Base-by-base conservation (phyloP, 2,329 filamentous ascomycete species). In the Pseudocercospora eumusae region DNA sequence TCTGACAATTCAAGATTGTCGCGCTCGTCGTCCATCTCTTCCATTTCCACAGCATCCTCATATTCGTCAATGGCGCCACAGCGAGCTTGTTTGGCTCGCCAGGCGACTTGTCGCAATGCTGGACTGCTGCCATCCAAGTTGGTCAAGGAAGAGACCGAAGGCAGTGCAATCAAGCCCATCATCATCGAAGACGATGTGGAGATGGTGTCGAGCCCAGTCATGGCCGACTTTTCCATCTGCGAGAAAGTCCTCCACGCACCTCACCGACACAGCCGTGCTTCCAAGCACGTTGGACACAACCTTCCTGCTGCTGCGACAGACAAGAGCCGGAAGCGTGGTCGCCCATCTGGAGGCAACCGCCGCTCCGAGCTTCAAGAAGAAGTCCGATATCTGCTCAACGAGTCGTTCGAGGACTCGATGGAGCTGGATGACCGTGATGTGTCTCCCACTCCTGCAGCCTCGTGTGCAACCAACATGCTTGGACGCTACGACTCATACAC, bases 1-100 rank as follows among this genome's bases (percentile, higher is more conserved):
- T 86, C 84, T 27, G 85, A 88, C 71, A 79, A 79, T 36, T 80
- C 80, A 13, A 77, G 84, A 63, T 84, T 83, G 60, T 83, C 81
- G 42, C 80, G 81, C 65, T 80, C 82, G 31, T 83, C 82, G 9
- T 84, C 82, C 58, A 84, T 83, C 66, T 83, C 81, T 57, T 83
- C 81, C 53, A 75, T 82, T 68, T 81, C 80, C 53, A 82, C 81
- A 65, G 74, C 72, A 63, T 75, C 77, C 64, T 71, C 73, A 20
- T 70, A 64, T 58, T 68, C 71, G 75, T 66, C 78, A 77, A 73
- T 84, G 82, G 76, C 82, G 83, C 73, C 85, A 49, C 66, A 61
- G 44, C 68, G 75, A 76, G 77, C 76, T 75, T 78, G 74, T 73
- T 74, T 83, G 77, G 80, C 80, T 70, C 77, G 80, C 68, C 75